Percentiles rank a stretch among this genome's conserved stretches.
Evolutionary conservation across 305 asterid genomes (phyloP).

Genomic region (Petunia hybrid): DNA sequence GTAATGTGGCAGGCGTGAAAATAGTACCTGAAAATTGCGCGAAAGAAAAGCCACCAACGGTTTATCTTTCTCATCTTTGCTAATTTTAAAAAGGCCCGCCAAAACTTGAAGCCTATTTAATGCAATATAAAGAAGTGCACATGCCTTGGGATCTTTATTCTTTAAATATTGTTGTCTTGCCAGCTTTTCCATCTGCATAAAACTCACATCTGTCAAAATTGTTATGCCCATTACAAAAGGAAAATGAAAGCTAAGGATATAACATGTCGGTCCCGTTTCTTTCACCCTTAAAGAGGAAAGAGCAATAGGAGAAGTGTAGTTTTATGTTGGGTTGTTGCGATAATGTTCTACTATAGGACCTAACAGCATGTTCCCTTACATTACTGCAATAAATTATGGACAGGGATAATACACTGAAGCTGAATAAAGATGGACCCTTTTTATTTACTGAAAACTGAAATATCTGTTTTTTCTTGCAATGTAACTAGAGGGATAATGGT

Average conservation of each 20-base stretch:
- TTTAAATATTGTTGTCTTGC: constrained; percentile 89
- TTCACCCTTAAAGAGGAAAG: constrained; percentile 20
- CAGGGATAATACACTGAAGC: background rate
- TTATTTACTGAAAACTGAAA: constrained; percentile 1
- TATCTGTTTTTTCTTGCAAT: background rate
- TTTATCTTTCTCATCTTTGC: constrained; percentile 96
- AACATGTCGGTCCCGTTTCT: constrained; percentile 14
- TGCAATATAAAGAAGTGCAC: constrained; percentile 90
- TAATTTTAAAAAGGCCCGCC: constrained; percentile 94
- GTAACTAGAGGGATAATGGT: background rate
- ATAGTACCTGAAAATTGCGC: constrained; percentile 92
- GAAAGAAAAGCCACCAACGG: constrained; percentile 85
- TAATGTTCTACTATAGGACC: constrained; percentile 3
- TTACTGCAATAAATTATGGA: background rate
- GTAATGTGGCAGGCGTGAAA: constrained; percentile 18
- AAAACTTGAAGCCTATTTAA: constrained; percentile 94
- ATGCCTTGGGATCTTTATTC: constrained; percentile 92
- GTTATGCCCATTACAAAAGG: constrained; percentile 22
- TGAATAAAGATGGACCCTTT: background rate
- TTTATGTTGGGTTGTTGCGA: background rate
- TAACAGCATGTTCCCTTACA: background rate
- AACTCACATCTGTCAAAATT: constrained; percentile 40
- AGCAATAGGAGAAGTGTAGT: constrained; percentile 11
- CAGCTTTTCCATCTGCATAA: constrained; percentile 88
- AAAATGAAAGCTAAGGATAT: background rate